phyloP scores from a whole-genome alignment of 129 eudicot genomes.

The Arctium lappa region DNA sequence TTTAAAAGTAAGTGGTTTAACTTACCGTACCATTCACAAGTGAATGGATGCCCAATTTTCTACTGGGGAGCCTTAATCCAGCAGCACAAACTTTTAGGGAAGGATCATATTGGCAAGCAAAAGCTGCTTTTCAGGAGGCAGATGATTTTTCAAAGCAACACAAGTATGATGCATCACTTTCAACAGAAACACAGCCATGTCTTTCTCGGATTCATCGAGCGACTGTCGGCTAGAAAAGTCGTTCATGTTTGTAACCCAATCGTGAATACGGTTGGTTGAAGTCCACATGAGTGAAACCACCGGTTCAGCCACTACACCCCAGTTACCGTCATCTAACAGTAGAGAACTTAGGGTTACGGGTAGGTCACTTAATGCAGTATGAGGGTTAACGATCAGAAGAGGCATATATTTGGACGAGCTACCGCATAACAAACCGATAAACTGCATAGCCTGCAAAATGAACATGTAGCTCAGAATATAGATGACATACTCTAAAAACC shows the following conservation, averaged over 20 bases:
- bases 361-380: conserved; percentile 59
- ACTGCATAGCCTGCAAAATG: conserved; percentile 69
- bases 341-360: conserved; percentile 76
- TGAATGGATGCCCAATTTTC: neutral
- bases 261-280: conserved; percentile 52
- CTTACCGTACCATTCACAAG: neutral
- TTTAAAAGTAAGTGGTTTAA: neutral
- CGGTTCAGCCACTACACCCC: conserved; percentile 52
- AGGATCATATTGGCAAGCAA: conserved; percentile 68
- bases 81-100: conserved; percentile 2
- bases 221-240: conserved; percentile 23
- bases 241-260: conserved; percentile 31
- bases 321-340: conserved; percentile 43
- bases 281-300: conserved; percentile 61
- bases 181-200: conserved; percentile 37
- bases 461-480: conserved; percentile 6
- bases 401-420: conserved; percentile 83
- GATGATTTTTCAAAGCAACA: conserved; percentile 43
- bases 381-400: conserved; percentile 48
- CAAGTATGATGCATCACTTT: conserved; percentile 63
- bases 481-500: neutral
- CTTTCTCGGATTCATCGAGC: conserved; percentile 46
- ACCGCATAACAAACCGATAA: conserved; percentile 72
- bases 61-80: neutral
- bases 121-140: conserved; percentile 67